phyloP scores from a whole-genome alignment of 108 stramenopile species.

The Fistulifera solaris region DNA sequence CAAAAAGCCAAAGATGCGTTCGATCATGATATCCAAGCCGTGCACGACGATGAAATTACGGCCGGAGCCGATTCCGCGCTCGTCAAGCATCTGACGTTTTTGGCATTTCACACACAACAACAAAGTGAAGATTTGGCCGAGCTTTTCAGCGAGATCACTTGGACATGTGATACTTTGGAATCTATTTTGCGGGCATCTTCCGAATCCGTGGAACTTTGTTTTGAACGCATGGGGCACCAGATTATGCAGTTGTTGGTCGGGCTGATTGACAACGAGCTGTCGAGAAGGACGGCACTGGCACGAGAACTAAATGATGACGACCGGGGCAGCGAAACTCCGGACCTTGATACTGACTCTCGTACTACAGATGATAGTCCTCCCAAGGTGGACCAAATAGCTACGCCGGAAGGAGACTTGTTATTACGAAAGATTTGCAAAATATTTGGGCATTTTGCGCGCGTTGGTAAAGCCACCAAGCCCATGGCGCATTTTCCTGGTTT shows the following conservation, averaged over 20 bases:
- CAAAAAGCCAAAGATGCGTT: slow-evolving; percentile 25
- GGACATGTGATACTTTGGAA: slow-evolving; percentile 22
- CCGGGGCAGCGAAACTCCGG: slow-evolving; percentile 1
- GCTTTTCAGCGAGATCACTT: slow-evolving; percentile 19
- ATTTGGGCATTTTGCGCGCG: slow-evolving; percentile 56
- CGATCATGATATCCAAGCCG: slow-evolving; percentile 29
- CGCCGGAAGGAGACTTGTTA: slow-evolving; percentile 19
- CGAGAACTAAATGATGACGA: slow-evolving; percentile 8
- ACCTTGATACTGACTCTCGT: background rate
- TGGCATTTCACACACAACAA: slow-evolving; percentile 8
- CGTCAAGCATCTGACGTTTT: slow-evolving; percentile 37
- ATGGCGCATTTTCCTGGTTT: slow-evolving; percentile 45
- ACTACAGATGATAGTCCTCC: background rate
- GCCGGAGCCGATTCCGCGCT: slow-evolving; percentile 38
- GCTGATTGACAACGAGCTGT: slow-evolving; percentile 8
- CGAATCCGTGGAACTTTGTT: slow-evolving; percentile 26
- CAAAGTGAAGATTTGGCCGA: slow-evolving; percentile 6
- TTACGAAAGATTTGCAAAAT: slow-evolving; percentile 36
- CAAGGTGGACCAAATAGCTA: background rate
- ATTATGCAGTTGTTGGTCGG: slow-evolving; percentile 27
- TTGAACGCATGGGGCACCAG: slow-evolving; percentile 30
- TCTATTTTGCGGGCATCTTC: background rate
- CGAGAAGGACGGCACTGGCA: slow-evolving; percentile 20
- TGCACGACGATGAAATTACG: slow-evolving; percentile 39
- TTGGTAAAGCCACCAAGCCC: slow-evolving; percentile 29